These are phyloP conservation scores for Dactylellina haptotyla DNA, from an alignment of 2,329 filamentous ascomycete species.

Conservation along the genomic window DNA sequence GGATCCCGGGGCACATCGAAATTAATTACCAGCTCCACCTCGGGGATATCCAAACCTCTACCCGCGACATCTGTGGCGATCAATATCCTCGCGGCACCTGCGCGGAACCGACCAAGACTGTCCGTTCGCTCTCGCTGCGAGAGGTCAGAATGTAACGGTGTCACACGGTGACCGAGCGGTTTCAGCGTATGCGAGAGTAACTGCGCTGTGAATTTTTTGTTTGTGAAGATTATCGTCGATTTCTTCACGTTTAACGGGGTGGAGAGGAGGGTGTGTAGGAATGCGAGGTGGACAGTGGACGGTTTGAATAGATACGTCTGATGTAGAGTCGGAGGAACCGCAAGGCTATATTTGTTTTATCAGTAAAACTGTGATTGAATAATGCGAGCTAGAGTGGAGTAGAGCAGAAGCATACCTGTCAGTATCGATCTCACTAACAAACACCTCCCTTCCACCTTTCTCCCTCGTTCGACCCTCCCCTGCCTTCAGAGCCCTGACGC, in stretches of 20 bases:
- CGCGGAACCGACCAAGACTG: constrained; percentile 91
- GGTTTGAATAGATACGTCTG: constrained; percentile 90
- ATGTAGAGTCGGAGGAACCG: constrained; percentile 80
- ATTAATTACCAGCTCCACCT: constrained; percentile 89
- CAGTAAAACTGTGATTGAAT: background rate
- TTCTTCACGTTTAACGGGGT: constrained; percentile 80
- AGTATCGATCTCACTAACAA: constrained; percentile 87
- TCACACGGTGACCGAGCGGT: constrained; percentile 86
- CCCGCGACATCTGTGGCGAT: constrained; percentile 96
- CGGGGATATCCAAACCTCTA: constrained; percentile 92
- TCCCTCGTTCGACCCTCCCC: constrained; percentile 69
- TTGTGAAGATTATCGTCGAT: constrained; percentile 91
- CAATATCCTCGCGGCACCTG: constrained; percentile 84
- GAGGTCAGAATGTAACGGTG: constrained; percentile 86
- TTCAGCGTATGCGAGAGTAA: constrained; percentile 88
- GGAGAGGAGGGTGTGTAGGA: constrained; percentile 85
- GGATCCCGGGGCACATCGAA: constrained; percentile 96
- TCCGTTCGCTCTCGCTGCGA: constrained; percentile 84
- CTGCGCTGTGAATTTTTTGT: constrained; percentile 87
- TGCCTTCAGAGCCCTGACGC: constrained; percentile 86
- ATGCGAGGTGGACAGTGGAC: constrained; percentile 92
- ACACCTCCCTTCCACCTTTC: constrained; percentile 77
- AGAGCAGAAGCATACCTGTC: constrained; percentile 61
- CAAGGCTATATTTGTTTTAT: constrained; percentile 65
- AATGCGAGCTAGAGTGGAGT: background rate